A percentile compares a stretch with the other conserved stretches of the same genome.
These are phyloP conservation scores for Saccharomycopsis amapae DNA, from an alignment of 805 yeast species.

Conservation along the genomic window DNA sequence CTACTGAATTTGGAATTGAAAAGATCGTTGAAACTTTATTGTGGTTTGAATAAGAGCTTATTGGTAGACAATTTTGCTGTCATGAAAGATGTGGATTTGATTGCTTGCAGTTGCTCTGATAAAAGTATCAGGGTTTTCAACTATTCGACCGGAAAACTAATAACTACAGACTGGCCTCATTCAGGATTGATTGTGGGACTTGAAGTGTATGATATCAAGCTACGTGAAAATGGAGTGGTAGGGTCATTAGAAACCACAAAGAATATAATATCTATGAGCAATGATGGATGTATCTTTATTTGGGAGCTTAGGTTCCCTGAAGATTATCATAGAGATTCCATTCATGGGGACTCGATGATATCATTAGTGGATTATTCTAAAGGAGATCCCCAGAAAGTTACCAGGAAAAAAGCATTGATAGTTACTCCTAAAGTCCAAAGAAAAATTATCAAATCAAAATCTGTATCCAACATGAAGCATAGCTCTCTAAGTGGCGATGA, in stretches of 20 bases:
- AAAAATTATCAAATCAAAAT: conserved; percentile 19
- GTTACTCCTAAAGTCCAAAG: conserved; percentile 10
- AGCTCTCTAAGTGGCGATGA: too few relatives aligned
- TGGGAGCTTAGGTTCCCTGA: conserved; percentile 31
- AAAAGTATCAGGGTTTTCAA: conserved; percentile 48
- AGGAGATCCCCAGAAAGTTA: too few relatives aligned
- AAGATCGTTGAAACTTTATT: conserved; percentile 36
- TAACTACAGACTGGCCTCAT: conserved; percentile 55
- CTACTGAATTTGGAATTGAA: conserved; percentile 29
- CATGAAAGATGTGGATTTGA: conserved; percentile 23
- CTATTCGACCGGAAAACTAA: conserved; percentile 37
- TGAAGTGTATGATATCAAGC: too few relatives aligned
- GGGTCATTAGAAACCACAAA: conserved; percentile 16
- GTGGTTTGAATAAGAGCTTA: conserved; percentile 35
- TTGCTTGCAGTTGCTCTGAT: conserved; percentile 45
- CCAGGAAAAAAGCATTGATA: not conserved
- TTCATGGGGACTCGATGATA: too few relatives aligned
- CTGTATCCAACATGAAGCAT: conserved; percentile 4
- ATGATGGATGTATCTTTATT: conserved; percentile 47
- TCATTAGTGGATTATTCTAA: too few relatives aligned
- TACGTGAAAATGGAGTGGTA: not conserved
- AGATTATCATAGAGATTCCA: too few relatives aligned
- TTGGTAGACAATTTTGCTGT: conserved; percentile 37
- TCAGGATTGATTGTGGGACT: conserved; percentile 44
- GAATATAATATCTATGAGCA: conserved; percentile 38